phyloP scores from a whole-genome alignment of 73 alveolate genomes.

The Tetrahymena borealis region DNA sequence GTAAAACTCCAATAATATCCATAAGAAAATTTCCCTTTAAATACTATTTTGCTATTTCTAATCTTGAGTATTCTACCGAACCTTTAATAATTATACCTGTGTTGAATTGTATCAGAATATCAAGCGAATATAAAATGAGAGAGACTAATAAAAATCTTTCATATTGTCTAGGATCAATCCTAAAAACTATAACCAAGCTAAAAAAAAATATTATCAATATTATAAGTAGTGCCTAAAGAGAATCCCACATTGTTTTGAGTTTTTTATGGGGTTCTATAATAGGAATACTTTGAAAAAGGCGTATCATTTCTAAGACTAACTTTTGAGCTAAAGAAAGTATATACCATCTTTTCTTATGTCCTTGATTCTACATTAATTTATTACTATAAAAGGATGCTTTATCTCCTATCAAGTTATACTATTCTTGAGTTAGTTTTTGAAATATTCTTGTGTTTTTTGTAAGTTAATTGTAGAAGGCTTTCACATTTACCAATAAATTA shows the following conservation, averaged over 20 bases:
- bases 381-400: neutral
- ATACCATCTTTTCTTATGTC: neutral
- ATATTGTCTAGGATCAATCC: neutral
- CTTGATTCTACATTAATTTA: neutral
- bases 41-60: neutral
- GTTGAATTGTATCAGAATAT: neutral
- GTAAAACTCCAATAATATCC: neutral
- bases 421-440: neutral
- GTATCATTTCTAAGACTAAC: neutral
- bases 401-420: neutral
- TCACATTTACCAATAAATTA: neutral
- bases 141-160: neutral
- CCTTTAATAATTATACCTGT: neutral
- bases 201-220: neutral
- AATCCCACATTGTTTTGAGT: neutral
- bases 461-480: neutral
- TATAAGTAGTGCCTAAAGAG: neutral
- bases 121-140: neutral
- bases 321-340: neutral
- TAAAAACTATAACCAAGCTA: neutral
- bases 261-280: neutral
- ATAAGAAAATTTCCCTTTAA: neutral
- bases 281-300: neutral
- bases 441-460: neutral
- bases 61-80: neutral